Evolutionary conservation across 345 rosid genomes (phyloP).

Genomic region (Salix dunnii): DNA sequence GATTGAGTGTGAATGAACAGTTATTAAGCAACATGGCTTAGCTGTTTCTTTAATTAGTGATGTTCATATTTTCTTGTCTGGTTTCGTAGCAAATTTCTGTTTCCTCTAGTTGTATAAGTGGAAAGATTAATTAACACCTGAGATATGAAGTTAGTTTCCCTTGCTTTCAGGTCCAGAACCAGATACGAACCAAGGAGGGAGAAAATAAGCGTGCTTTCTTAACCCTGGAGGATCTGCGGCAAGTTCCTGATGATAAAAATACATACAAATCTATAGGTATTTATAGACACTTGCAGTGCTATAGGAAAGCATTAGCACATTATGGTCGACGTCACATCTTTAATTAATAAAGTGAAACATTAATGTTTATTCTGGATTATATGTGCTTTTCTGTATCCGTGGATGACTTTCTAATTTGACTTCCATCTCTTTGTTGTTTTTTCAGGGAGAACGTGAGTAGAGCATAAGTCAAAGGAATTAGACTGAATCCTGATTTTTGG

Average conservation of each 20-base stretch:
- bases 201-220: slow-evolving; percentile 89
- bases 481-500: slow-evolving; percentile 1
- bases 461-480: slow-evolving; percentile 8
- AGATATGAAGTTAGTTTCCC: not conserved
- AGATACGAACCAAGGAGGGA: slow-evolving; percentile 80
- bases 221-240: slow-evolving; percentile 85
- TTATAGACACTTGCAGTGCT: not conserved
- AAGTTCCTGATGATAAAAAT: slow-evolving; percentile 69
- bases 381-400: not conserved
- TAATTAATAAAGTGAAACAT: not conserved
- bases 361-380: not conserved
- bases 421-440: slow-evolving; percentile 21
- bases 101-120: not conserved
- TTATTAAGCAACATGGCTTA: no score
- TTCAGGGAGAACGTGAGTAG: slow-evolving; percentile 97
- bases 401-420: not conserved
- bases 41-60: no score
- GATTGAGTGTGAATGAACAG: no score
- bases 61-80: not conserved
- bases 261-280: slow-evolving; percentile 85
- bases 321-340: not conserved
- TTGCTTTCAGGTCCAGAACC: slow-evolving; percentile 71
- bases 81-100: not conserved
- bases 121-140: not conserved
- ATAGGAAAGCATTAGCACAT: not conserved